Conservation (phyloP, 331 rosid genomes). For the Malus hybrid region DNA sequence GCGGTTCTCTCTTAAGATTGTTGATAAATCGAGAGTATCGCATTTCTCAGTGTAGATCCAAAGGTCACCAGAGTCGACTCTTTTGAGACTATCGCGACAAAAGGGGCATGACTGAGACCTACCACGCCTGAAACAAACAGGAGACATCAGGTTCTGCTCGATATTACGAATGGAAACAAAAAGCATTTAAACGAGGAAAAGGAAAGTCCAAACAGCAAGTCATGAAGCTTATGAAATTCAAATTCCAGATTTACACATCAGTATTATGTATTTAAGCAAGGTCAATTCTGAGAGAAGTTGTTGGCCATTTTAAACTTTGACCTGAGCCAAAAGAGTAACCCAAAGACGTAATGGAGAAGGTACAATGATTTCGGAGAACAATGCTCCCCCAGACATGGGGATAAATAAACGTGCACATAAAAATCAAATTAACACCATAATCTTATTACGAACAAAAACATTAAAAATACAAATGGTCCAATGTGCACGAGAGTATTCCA, state of each 20-base stretch:
- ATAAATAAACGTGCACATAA: not conserved
- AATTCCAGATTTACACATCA: not conserved
- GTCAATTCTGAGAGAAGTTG: not conserved
- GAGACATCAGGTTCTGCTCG: not conserved
- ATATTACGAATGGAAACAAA: not conserved
- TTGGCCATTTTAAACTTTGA: not conserved
- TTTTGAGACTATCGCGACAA: slow-evolving; percentile 75
- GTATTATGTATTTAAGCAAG: not conserved
- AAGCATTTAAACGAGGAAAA: not conserved
- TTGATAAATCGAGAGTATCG: slow-evolving; percentile 47
- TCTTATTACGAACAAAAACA: not conserved
- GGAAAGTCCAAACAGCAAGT: not conserved
- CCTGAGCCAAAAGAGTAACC: not conserved
- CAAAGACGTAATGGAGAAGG: not conserved
- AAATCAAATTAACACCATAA: not conserved
- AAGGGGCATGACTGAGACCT: slow-evolving; percentile 91
- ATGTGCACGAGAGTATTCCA: not conserved
- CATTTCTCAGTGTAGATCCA: slow-evolving; percentile 70
- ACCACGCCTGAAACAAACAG: slow-evolving; percentile 43
- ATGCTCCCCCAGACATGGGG: not conserved
- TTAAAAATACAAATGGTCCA: not conserved
- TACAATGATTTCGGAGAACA: not conserved
- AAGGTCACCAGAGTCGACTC: slow-evolving; percentile 72
- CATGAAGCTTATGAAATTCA: too few species aligned
- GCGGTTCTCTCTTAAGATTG: slow-evolving; percentile 54